Evolutionary conservation across 352 stramenopile genomes (phyloP).

Genomic region (Globisporangium megalacanthum): DNA sequence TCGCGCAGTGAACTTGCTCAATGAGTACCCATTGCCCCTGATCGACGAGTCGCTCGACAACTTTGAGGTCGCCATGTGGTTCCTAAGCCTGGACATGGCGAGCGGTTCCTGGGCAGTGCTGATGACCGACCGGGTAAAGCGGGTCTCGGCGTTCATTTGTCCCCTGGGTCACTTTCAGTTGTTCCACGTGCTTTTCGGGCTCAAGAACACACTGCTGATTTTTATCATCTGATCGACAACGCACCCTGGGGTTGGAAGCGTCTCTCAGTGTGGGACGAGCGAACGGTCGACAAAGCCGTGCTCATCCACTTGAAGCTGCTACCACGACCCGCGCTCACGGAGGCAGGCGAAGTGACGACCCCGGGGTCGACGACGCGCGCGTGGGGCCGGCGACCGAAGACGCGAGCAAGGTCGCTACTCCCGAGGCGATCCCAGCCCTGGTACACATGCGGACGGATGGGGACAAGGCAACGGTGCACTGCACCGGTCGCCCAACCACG

Average conservation of each 20-base stretch:
- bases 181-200: slow-evolving; percentile 15
- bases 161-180: slow-evolving; percentile 19
- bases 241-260: slow-evolving; percentile 9
- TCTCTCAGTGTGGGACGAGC: neutral
- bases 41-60: neutral
- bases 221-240: slow-evolving; percentile 19
- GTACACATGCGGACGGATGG: too few relatives aligned
- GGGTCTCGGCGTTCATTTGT: slow-evolving; percentile 19
- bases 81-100: slow-evolving; percentile 13
- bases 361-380: too few relatives aligned
- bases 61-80: slow-evolving; percentile 4
- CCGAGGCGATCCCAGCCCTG: too few relatives aligned
- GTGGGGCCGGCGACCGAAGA: too few relatives aligned
- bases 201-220: slow-evolving; percentile 16
- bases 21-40: neutral
- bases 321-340: too few relatives aligned
- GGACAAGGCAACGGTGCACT: too few relatives aligned
- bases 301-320: neutral
- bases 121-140: slow-evolving; percentile 11
- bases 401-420: too few relatives aligned
- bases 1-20: neutral
- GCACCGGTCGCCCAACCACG: neutral
- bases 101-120: slow-evolving; percentile 11
- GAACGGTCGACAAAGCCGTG: slow-evolving; percentile 1
- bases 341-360: too few relatives aligned